A percentile compares a stretch with the other conserved stretches of the same genome.
These are phyloP conservation scores for Tetraselmis chui DNA, from an alignment of 139 green algal species.

Conservation along the genomic window DNA sequence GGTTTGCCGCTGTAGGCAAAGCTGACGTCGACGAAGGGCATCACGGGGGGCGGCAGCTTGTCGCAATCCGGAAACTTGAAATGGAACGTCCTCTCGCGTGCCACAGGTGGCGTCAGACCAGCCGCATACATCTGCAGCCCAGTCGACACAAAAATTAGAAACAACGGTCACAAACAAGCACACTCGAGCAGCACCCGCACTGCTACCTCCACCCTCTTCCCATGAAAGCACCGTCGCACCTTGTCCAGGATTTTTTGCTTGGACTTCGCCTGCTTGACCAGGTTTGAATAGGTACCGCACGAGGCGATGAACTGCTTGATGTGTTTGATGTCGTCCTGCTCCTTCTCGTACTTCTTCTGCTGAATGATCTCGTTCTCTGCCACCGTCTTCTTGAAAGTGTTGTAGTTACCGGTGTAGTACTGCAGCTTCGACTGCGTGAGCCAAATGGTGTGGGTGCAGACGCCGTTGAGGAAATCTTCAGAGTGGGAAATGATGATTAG, in stretches of 20 bases:
- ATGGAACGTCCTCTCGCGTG: conserved; percentile 46
- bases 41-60: conserved; percentile 73
- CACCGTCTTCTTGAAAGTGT: conserved; percentile 46
- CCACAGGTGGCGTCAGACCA: conserved; percentile 56
- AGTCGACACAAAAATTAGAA: too few relatives aligned
- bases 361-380: conserved; percentile 53
- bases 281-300: conserved; percentile 62
- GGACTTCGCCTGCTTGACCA: conserved; percentile 71
- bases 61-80: conserved; percentile 63
- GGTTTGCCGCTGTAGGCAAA: conserved; percentile 48
- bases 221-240: too few relatives aligned
- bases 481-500: conserved; percentile 26
- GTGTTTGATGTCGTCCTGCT: conserved; percentile 58
- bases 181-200: not conserved
- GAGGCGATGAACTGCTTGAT: conserved; percentile 59
- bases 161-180: too few relatives aligned
- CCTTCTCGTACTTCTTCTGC: conserved; percentile 54
- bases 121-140: conserved; percentile 19
- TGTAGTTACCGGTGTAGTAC: conserved; percentile 59
- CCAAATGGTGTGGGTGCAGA: conserved; percentile 64
- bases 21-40: conserved; percentile 53
- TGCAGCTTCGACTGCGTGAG: conserved; percentile 44
- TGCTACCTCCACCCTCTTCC: conserved; percentile 7
- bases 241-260: conserved; percentile 83
- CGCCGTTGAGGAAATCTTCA: conserved; percentile 63